Conservation (phyloP, 352 stramenopile species). For the Pythium sukuiense region DNA sequence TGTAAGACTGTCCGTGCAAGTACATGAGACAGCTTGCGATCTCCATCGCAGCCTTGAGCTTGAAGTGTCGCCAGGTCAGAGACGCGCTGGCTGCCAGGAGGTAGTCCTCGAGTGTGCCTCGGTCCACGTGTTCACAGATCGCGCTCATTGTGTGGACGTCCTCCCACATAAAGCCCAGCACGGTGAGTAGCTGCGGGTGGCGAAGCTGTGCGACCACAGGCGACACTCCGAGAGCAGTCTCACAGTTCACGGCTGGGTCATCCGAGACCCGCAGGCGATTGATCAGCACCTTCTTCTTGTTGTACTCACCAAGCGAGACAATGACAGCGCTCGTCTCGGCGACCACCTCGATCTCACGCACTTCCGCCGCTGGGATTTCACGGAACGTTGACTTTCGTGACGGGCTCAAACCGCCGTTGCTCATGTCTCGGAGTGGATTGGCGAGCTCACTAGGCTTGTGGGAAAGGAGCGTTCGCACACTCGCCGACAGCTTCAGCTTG, state of each 20-base stretch:
- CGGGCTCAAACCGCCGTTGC: slow-evolving; percentile 9
- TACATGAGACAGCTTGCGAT: slow-evolving; percentile 75
- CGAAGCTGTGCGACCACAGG: slow-evolving; percentile 65
- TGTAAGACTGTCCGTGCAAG: slow-evolving; percentile 63
- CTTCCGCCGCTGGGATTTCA: slow-evolving; percentile 44
- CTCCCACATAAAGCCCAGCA: slow-evolving; percentile 63
- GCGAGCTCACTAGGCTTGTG: slow-evolving; percentile 39
- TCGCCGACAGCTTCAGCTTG: slow-evolving; percentile 43
- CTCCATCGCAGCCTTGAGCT: slow-evolving; percentile 68
- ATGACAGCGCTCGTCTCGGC: slow-evolving; percentile 45
- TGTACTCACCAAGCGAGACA: slow-evolving; percentile 48
- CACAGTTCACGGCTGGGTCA: slow-evolving; percentile 53
- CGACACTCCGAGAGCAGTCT: slow-evolving; percentile 55
- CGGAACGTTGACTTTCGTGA: slow-evolving; percentile 57
- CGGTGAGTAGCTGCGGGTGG: slow-evolving; percentile 62
- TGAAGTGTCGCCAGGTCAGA: slow-evolving; percentile 77
- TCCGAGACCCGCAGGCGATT: slow-evolving; percentile 53
- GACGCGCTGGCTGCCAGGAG: slow-evolving; percentile 34
- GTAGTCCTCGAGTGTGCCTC: slow-evolving; percentile 65
- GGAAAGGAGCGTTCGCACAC: slow-evolving; percentile 36
- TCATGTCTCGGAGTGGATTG: slow-evolving; percentile 32
- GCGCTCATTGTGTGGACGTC: slow-evolving; percentile 57
- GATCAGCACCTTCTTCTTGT: slow-evolving; percentile 53
- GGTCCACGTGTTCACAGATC: slow-evolving; percentile 73
- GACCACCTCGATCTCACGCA: slow-evolving; percentile 43